phyloP scores from a whole-genome alignment of 2,329 filamentous ascomycete genomes.

The Cryphonectria radicalis region DNA sequence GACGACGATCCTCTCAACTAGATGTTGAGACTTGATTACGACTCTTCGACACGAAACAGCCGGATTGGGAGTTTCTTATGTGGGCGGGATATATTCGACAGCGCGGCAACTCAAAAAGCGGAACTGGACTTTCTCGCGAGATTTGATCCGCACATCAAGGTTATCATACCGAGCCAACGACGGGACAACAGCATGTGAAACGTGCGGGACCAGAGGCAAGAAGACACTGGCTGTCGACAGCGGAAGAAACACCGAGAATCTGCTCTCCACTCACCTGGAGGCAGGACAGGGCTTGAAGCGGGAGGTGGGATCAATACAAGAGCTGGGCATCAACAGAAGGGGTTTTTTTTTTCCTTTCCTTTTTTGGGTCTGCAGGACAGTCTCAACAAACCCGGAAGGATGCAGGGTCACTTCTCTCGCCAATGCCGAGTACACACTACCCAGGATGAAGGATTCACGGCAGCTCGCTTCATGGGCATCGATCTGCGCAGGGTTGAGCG shows the following conservation, averaged over 20 bases:
- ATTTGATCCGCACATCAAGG: slow-evolving; percentile 25
- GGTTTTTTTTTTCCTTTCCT: neutral
- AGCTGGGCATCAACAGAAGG: slow-evolving; percentile 35
- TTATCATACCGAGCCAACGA: slow-evolving; percentile 42
- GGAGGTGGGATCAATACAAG: slow-evolving; percentile 34
- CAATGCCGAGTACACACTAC: slow-evolving; percentile 12
- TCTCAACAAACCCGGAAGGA: slow-evolving; percentile 27
- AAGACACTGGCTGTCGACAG: slow-evolving; percentile 51
- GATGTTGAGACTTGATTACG: slow-evolving; percentile 30
- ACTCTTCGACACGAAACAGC: slow-evolving; percentile 29
- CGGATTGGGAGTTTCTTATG: slow-evolving; percentile 21
- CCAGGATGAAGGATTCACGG: neutral
- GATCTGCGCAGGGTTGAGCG: neutral
- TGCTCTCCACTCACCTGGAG: slow-evolving; percentile 27
- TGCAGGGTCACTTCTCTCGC: slow-evolving; percentile 30
- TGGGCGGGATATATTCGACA: slow-evolving; percentile 31
- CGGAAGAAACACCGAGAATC: slow-evolving; percentile 38
- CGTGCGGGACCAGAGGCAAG: slow-evolving; percentile 38
- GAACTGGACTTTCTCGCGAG: slow-evolving; percentile 32
- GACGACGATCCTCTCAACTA: slow-evolving; percentile 33
- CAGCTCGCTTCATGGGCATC: neutral
- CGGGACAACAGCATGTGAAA: slow-evolving; percentile 44
- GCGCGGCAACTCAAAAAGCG: slow-evolving; percentile 24
- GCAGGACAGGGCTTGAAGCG: slow-evolving; percentile 35
- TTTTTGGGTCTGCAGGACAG: slow-evolving; percentile 40